Conservation (phyloP, 192 early-diverging fungal species). For the Coemansia sp. region DNA sequence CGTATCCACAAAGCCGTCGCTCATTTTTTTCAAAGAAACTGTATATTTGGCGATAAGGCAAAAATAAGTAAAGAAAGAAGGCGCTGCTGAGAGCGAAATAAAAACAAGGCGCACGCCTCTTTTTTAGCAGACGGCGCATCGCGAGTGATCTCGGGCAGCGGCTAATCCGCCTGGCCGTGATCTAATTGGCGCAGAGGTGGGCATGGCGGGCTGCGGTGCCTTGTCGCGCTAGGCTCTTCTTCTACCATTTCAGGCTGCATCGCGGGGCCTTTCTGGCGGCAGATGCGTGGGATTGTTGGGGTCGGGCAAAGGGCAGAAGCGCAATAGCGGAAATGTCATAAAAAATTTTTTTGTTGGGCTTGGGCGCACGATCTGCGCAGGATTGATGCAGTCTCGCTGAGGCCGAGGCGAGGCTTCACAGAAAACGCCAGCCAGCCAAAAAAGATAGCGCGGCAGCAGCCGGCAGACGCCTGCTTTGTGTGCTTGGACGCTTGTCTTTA, state of each 20-base stretch:
- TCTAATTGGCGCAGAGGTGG: too few relatives aligned
- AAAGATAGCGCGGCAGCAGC: neutral
- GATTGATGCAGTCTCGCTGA: neutral
- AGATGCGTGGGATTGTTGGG: neutral
- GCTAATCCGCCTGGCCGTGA: neutral
- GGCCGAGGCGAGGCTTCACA: neutral
- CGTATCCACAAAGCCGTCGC: conserved; percentile 14
- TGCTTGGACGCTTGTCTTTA: neutral
- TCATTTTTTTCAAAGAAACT: conserved; percentile 1
- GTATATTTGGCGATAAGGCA: too few relatives aligned
- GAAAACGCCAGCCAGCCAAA: neutral
- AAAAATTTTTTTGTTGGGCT: neutral
- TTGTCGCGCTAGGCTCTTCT: too few relatives aligned
- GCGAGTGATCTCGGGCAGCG: neutral
- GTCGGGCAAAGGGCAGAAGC: neutral
- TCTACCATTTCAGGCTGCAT: too few relatives aligned
- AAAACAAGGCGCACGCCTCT: too few relatives aligned
- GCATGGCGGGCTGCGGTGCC: too few relatives aligned
- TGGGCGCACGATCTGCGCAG: neutral
- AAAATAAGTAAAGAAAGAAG: neutral
- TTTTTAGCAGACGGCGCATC: too few relatives aligned
- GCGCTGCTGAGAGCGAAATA: neutral
- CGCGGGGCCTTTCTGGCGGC: too few relatives aligned
- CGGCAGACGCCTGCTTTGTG: neutral
- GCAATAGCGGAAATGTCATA: neutral